A percentile compares a stretch with the other conserved stretches of the same genome.
These are phyloP conservation scores for Paracorniculantispora psalliotae DNA, from an alignment of 2,329 filamentous ascomycete species.

Conservation along the genomic window DNA sequence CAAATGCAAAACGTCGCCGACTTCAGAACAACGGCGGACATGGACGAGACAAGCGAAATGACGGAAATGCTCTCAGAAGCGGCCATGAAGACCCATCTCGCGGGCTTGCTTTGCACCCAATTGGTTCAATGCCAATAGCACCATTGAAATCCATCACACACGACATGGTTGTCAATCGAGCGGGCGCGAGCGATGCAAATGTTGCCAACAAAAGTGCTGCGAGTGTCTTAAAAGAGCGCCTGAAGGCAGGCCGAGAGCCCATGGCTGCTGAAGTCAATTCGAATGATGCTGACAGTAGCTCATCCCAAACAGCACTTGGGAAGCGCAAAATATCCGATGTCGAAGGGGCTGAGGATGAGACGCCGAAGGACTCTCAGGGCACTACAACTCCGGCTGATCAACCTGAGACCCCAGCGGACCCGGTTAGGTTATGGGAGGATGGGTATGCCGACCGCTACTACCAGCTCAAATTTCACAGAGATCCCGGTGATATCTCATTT, in stretches of 20 bases:
- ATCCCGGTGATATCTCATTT: slow-evolving; percentile 76
- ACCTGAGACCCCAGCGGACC: slow-evolving; percentile 64
- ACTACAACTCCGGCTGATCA: slow-evolving; percentile 43
- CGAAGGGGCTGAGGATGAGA: slow-evolving; percentile 57
- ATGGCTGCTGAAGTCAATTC: slow-evolving; percentile 17
- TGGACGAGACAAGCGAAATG: slow-evolving; percentile 16
- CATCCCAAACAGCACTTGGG: slow-evolving; percentile 48
- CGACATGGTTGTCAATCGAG: slow-evolving; percentile 79
- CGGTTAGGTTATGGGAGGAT: slow-evolving; percentile 87
- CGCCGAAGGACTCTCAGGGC: slow-evolving; percentile 47
- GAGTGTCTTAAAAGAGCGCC: slow-evolving; percentile 75
- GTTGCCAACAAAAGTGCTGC: slow-evolving; percentile 92
- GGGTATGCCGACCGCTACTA: slow-evolving; percentile 96
- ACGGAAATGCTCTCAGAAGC: slow-evolving; percentile 20
- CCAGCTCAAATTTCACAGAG: slow-evolving; percentile 88
- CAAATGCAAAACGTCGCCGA: slow-evolving; percentile 72
- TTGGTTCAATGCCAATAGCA: slow-evolving; percentile 49
- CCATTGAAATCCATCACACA: slow-evolving; percentile 64
- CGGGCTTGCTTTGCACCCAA: slow-evolving; percentile 32
- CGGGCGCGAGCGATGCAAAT: slow-evolving; percentile 61
- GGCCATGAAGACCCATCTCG: slow-evolving; percentile 31
- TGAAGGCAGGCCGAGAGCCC: slow-evolving; percentile 45
- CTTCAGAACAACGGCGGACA: slow-evolving; percentile 49
- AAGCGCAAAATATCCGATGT: slow-evolving; percentile 75
- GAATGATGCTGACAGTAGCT: slow-evolving; percentile 26